These are phyloP conservation scores for Bothriochloa decipiens DNA, from an alignment of 176 grass and related monocot species.

Conservation along the genomic window DNA sequence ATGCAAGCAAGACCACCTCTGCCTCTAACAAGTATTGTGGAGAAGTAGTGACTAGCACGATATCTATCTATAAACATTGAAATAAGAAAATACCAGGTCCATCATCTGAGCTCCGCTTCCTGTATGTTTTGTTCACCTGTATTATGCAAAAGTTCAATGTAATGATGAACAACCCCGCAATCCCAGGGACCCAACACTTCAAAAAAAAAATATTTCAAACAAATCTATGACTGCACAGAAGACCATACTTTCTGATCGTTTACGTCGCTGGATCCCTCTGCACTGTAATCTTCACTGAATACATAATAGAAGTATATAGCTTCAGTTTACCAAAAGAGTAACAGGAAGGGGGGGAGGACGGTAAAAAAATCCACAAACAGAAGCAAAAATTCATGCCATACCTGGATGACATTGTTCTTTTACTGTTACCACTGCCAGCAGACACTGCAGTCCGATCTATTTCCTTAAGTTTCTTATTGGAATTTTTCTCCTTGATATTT, in stretches of 20 bases:
- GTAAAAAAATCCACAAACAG: slow-evolving; percentile 1
- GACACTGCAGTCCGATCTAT: slow-evolving; percentile 64
- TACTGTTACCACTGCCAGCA: slow-evolving; percentile 55
- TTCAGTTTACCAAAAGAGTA: slow-evolving; percentile 42
- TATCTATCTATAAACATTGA: neutral
- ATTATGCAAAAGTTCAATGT: slow-evolving; percentile 13
- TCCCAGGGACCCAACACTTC: neutral
- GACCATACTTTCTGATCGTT: slow-evolving; percentile 55
- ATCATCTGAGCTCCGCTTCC: slow-evolving; percentile 58
- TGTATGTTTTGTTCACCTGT: slow-evolving; percentile 53
- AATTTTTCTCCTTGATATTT: slow-evolving; percentile 74
- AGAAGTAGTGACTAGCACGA: slow-evolving; percentile 2
- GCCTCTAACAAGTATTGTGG: neutral
- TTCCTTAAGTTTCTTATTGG: slow-evolving; percentile 70
- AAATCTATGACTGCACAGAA: neutral
- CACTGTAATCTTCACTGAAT: slow-evolving; percentile 65
- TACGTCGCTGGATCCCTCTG: slow-evolving; percentile 81
- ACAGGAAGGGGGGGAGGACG: neutral
- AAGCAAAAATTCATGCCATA: slow-evolving; percentile 21
- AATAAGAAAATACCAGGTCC: slow-evolving; percentile 50
- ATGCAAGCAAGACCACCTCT: neutral
- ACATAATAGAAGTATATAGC: slow-evolving; percentile 16
- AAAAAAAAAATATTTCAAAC: neutral
- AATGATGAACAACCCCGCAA: neutral
- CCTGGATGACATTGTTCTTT: slow-evolving; percentile 58